phyloP scores from a whole-genome alignment of 495 filamentous ascomycete species.

The Bombardia bombarda region DNA sequence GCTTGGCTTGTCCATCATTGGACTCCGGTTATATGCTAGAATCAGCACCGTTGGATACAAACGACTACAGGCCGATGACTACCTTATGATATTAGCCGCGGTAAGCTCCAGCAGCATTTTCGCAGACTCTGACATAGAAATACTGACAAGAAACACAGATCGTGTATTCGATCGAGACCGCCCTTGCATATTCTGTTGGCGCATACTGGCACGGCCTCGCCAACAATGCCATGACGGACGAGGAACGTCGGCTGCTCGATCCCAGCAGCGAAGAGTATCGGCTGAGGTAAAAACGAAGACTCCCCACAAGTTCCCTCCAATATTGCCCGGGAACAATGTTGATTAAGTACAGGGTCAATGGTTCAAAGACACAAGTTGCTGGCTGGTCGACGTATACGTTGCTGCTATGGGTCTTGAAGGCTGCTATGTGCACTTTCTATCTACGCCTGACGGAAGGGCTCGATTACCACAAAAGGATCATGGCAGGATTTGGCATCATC shows the following conservation, averaged over 20 bases:
- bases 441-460: slow-evolving; percentile 49
- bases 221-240: slow-evolving; percentile 51
- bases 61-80: slow-evolving; percentile 49
- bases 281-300: slow-evolving; percentile 20
- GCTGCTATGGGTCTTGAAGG: slow-evolving; percentile 51
- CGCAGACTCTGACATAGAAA: too few relatives aligned
- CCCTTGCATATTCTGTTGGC: slow-evolving; percentile 25
- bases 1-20: slow-evolving; percentile 41
- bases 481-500: slow-evolving; percentile 45
- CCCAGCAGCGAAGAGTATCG: slow-evolving; percentile 40
- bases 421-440: slow-evolving; percentile 53
- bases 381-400: slow-evolving; percentile 53
- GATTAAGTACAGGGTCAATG: slow-evolving; percentile 33
- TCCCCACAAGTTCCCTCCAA: background rate
- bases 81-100: slow-evolving; percentile 49
- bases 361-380: slow-evolving; percentile 52
- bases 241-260: slow-evolving; percentile 36
- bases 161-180: slow-evolving; percentile 24
- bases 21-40: slow-evolving; percentile 40
- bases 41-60: slow-evolving; percentile 42
- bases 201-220: slow-evolving; percentile 26
- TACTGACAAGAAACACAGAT: slow-evolving; percentile 12
- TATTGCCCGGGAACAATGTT: background rate
- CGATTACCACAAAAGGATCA: slow-evolving; percentile 44
- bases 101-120: slow-evolving; percentile 24